Evolutionary conservation across 352 stramenopile genomes (phyloP).

Genomic region (Globisporangium recalcitrans): DNA sequence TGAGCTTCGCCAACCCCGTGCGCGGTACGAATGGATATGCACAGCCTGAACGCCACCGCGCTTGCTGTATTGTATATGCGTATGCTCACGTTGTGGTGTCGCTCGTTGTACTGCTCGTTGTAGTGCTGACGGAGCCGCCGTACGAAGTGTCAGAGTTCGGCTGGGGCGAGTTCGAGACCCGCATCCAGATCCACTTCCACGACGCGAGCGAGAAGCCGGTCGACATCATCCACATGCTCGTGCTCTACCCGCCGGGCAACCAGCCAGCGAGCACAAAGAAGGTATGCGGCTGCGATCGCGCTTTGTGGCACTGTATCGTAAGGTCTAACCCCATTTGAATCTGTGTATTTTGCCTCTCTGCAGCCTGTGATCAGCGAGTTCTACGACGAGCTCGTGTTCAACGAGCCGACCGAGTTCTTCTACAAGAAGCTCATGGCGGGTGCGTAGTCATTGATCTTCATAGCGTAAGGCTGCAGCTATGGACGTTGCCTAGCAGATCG

Average conservation of each 20-base stretch:
- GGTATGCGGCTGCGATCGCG: constrained; percentile 22
- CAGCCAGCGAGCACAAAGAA: constrained; percentile 89
- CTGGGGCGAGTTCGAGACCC: constrained; percentile 97
- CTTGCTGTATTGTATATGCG: background rate
- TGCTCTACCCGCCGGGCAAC: constrained; percentile 79
- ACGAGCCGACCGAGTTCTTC: constrained; percentile 94
- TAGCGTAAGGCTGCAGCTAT: background rate
- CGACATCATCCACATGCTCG: constrained; percentile 87
- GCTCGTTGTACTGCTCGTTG: background rate
- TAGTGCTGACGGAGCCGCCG: constrained; percentile 91
- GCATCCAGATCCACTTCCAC: constrained; percentile 95
- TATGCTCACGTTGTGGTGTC: background rate
- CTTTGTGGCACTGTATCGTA: background rate
- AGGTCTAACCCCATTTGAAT: background rate
- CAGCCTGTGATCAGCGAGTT: constrained; percentile 93
- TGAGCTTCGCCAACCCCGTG: constrained; percentile 93
- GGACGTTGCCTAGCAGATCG: background rate
- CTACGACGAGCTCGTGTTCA: constrained; percentile 98
- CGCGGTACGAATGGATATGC: constrained; percentile 38
- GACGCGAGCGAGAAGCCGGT: constrained; percentile 90
- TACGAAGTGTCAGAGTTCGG: constrained; percentile 96
- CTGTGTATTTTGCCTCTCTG: constrained; percentile 1
- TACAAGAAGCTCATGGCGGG: constrained; percentile 89
- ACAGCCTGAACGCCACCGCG: background rate
- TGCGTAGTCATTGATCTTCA: constrained; percentile 10